These are phyloP conservation scores for Porphyrellus cyaneotinctus DNA, from an alignment of 768 basidiomycete genomes.

Conservation along the genomic window DNA sequence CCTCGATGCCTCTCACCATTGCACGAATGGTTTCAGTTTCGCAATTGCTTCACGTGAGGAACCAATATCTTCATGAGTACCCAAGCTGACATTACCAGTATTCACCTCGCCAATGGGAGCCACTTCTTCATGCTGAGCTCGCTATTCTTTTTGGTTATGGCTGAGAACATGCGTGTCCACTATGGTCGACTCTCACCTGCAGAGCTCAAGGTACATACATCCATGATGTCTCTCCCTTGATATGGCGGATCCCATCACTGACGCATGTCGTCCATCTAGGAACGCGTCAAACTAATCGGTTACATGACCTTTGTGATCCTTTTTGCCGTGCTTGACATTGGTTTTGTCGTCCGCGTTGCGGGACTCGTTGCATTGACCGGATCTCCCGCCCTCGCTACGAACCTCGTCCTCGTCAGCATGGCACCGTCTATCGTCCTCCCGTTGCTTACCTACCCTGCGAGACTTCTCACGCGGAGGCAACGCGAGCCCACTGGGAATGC, in stretches of 20 bases:
- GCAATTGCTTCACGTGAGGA: constrained; percentile 17
- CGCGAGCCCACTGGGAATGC: neutral
- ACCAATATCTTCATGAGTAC: neutral
- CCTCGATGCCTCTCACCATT: neutral
- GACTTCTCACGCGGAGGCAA: neutral
- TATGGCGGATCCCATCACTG: neutral
- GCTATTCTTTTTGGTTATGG: constrained; percentile 15
- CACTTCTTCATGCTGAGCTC: constrained; percentile 11
- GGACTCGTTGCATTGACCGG: constrained; percentile 11
- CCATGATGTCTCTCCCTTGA: neutral
- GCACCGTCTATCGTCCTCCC: constrained; percentile 2
- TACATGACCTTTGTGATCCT: constrained; percentile 15
- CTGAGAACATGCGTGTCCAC: constrained; percentile 16
- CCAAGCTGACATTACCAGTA: constrained; percentile 13
- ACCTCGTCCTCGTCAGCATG: constrained; percentile 12
- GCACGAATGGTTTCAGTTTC: constrained; percentile 4
- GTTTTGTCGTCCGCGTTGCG: constrained; percentile 14
- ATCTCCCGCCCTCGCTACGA: constrained; percentile 8
- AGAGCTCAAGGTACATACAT: constrained; percentile 20
- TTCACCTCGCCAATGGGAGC: constrained; percentile 10
- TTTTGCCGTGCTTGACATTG: constrained; percentile 19
- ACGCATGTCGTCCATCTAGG: neutral
- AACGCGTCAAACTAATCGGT: constrained; percentile 12
- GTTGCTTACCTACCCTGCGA: neutral
- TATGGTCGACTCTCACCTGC: constrained; percentile 23